These are phyloP conservation scores for Coemansia interrupta DNA, from an alignment of 192 early-diverging fungal species.

Conservation along the genomic window DNA sequence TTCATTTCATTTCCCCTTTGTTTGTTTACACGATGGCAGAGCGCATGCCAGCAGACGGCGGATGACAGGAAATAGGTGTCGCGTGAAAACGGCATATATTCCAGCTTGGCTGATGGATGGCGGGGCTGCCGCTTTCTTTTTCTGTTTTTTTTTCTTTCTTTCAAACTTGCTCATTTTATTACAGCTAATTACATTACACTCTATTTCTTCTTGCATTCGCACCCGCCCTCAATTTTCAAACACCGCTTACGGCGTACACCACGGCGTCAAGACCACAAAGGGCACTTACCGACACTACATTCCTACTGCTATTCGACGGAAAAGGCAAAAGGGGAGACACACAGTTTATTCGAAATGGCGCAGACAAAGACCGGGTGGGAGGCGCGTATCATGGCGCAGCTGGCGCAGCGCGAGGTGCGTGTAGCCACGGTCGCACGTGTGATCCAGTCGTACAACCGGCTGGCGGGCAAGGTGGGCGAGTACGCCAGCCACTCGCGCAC, in stretches of 20 bases:
- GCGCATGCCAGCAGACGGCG: background rate
- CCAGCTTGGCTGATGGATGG: background rate
- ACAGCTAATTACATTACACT: too few relatives aligned
- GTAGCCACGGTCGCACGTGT: conserved; percentile 47
- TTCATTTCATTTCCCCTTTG: background rate
- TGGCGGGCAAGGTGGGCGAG: conserved; percentile 43
- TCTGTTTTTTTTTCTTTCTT: background rate
- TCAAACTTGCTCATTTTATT: too few relatives aligned
- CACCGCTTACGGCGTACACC: too few relatives aligned
- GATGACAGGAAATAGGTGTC: background rate
- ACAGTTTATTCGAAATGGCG: conserved; percentile 4
- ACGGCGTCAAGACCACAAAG: too few relatives aligned
- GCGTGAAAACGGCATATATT: too few relatives aligned
- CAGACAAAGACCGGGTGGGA: conserved; percentile 35
- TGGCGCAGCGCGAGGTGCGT: conserved; percentile 47
- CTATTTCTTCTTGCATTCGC: too few relatives aligned
- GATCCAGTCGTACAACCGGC: conserved; percentile 47
- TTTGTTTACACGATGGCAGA: background rate
- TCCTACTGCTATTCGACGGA: background rate
- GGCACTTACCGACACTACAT: too few relatives aligned
- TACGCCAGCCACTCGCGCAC: conserved; percentile 42
- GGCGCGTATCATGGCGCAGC: conserved; percentile 39
- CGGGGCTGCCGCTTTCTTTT: background rate
- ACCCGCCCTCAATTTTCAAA: too few relatives aligned
- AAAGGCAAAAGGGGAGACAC: too few relatives aligned